Conservation (phyloP, 805 yeast genomes). For the Nakazawaea ernobii region DNA sequence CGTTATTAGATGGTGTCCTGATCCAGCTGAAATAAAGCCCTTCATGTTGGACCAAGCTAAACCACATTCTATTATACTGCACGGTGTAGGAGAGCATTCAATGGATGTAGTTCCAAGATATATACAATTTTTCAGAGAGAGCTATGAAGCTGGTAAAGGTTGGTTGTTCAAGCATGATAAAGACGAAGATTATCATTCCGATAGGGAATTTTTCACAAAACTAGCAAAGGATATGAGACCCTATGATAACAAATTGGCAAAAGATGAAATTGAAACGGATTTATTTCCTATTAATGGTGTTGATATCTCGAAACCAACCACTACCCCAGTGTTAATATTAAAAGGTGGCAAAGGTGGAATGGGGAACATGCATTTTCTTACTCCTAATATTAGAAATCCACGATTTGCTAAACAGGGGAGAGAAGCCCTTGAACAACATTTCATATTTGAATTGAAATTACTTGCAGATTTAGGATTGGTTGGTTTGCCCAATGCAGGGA, state of each 20-base stretch:
- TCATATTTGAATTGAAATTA: constrained; percentile 77
- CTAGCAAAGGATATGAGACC: constrained; percentile 58
- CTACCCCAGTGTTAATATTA: constrained; percentile 61
- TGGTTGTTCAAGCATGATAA: constrained; percentile 79
- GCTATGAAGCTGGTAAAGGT: constrained; percentile 69
- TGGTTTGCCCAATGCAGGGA: constrained; percentile 96
- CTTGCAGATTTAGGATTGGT: constrained; percentile 92
- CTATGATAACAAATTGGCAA: constrained; percentile 54
- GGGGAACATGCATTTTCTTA: constrained; percentile 93
- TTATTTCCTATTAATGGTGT: constrained; percentile 77
- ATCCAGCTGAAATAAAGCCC: constrained; percentile 44
- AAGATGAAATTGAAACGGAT: constrained; percentile 58
- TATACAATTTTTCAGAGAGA: constrained; percentile 58
- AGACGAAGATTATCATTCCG: constrained; percentile 62
- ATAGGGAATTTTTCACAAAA: constrained; percentile 58
- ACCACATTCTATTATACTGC: constrained; percentile 9
- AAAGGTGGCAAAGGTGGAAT: constrained; percentile 92
- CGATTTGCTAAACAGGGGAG: constrained; percentile 83
- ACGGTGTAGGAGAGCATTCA: constrained; percentile 19
- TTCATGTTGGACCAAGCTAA: constrained; percentile 15
- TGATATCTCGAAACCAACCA: constrained; percentile 59
- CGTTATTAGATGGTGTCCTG: constrained; percentile 76
- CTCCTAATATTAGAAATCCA: constrained; percentile 81
- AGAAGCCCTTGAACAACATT: constrained; percentile 54
- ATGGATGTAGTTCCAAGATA: constrained; percentile 27